Evolutionary conservation across 352 stramenopile genomes (phyloP).

Genomic region (Elongisporangium prolatum): DNA sequence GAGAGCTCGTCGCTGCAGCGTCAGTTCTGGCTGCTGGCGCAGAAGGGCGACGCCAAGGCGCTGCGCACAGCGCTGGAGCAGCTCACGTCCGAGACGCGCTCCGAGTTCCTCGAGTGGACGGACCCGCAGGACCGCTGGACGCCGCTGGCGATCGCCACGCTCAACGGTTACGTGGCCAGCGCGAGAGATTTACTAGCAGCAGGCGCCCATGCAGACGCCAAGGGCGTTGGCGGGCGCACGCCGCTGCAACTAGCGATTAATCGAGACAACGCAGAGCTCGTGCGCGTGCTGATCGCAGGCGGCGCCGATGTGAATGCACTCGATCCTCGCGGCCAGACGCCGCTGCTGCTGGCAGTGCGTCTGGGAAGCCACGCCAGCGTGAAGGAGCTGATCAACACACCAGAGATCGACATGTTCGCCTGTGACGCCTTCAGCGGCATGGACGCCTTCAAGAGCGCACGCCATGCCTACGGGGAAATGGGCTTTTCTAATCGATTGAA

Average conservation of each 20-base stretch:
- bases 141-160: not conserved
- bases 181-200: not conserved
- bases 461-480: not conserved
- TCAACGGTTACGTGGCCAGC: not conserved
- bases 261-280: constrained; percentile 37
- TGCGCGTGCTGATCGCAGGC: constrained; percentile 36
- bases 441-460: not conserved
- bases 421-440: not conserved
- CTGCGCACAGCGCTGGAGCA: not conserved
- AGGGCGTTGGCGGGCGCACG: constrained; percentile 28
- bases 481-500: not conserved
- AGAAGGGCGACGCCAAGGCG: not conserved
- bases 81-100: not conserved
- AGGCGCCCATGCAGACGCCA: not conserved
- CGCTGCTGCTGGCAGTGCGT: constrained; percentile 33
- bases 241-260: constrained; percentile 62
- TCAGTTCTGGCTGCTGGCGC: not conserved
- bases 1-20: not conserved
- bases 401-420: not conserved
- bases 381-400: not conserved
- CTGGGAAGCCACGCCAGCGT: not conserved
- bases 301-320: constrained; percentile 52
- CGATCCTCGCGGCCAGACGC: constrained; percentile 54
- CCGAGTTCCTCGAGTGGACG: not conserved
- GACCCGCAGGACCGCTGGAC: not conserved